These are phyloP conservation scores for Houttuynia cordata DNA, from an alignment of 164 flowering plant genomes.

Conservation along the genomic window DNA sequence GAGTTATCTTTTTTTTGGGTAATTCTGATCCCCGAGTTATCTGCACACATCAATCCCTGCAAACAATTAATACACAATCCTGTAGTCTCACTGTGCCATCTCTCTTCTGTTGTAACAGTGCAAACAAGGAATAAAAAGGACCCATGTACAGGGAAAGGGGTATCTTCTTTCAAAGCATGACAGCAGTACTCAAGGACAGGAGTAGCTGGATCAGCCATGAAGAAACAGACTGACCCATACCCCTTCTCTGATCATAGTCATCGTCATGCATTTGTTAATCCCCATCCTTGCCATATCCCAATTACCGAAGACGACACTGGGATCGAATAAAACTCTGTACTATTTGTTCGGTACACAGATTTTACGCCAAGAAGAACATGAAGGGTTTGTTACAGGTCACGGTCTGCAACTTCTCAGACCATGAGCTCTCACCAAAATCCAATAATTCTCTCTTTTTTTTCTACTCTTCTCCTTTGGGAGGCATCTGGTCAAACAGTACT, in stretches of 20 bases:
- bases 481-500: constrained; percentile 54
- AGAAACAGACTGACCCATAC: neutral
- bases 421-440: neutral
- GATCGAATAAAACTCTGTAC: constrained; percentile 12
- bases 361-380: constrained; percentile 16
- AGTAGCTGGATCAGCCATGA: neutral
- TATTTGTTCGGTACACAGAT: constrained; percentile 21
- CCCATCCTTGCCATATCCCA: constrained; percentile 1
- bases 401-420: constrained; percentile 4
- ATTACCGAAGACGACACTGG: neutral
- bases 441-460: neutral
- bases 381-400: constrained; percentile 24
- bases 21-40: constrained; percentile 57
- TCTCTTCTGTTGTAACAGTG: neutral
- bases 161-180: constrained; percentile 2
- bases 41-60: constrained; percentile 27
- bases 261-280: constrained; percentile 31
- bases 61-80: constrained; percentile 3
- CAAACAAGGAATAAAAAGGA: constrained; percentile 2
- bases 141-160: neutral
- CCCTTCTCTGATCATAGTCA: neutral
- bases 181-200: constrained; percentile 6
- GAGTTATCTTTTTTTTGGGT: no score
- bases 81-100: neutral
- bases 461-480: neutral